These are phyloP conservation scores for Microsporum audouinii DNA, from an alignment of 2,329 filamentous ascomycete species.

Conservation along the genomic window DNA sequence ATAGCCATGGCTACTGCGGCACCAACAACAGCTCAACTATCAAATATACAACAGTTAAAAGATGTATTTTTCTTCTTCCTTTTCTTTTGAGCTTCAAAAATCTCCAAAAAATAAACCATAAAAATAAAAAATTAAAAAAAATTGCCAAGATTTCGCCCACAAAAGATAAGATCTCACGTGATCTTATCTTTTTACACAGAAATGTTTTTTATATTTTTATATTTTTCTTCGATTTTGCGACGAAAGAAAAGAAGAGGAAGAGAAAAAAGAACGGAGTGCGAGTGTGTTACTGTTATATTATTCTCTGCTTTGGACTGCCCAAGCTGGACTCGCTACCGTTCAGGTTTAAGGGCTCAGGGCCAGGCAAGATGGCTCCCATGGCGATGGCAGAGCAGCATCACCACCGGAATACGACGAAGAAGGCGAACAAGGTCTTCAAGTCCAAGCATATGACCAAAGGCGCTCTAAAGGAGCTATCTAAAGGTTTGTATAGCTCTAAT, in stretches of 20 bases:
- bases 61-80: neutral
- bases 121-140: slow-evolving; percentile 12
- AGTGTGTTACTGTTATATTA: neutral
- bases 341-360: slow-evolving; percentile 63
- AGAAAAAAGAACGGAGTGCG: neutral
- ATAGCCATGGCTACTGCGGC: slow-evolving; percentile 5
- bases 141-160: slow-evolving; percentile 27
- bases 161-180: slow-evolving; percentile 7
- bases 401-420: slow-evolving; percentile 86
- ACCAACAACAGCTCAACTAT: neutral
- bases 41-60: neutral
- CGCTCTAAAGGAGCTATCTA: slow-evolving; percentile 68
- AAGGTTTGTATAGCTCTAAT: slow-evolving; percentile 47
- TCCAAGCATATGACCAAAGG: slow-evolving; percentile 82
- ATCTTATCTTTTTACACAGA: slow-evolving; percentile 5
- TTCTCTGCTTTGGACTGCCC: neutral
- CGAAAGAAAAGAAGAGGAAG: neutral
- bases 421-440: slow-evolving; percentile 81
- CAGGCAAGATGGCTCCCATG: slow-evolving; percentile 60
- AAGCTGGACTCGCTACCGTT: slow-evolving; percentile 50
- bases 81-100: neutral
- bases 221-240: slow-evolving; percentile 14
- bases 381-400: slow-evolving; percentile 57
- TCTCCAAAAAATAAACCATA: neutral
- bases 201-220: slow-evolving; percentile 22